Evolutionary conservation across 2,329 filamentous ascomycete species (phyloP).

Genomic region (Alternaria alternata): DNA sequence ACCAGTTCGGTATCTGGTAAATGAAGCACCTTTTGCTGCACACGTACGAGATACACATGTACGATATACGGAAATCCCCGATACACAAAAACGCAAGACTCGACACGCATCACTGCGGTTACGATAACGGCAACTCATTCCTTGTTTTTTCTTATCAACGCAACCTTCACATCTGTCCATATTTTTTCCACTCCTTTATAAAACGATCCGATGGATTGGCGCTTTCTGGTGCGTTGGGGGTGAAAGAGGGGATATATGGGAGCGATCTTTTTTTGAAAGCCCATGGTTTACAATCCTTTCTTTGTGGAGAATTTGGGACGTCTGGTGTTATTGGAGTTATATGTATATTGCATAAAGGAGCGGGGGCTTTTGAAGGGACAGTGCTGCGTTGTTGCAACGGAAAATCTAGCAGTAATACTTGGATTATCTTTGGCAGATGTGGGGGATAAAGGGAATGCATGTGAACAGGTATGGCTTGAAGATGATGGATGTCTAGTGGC

Average conservation of each 20-base stretch:
- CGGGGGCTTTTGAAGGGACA: background rate
- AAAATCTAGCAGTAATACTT: conserved; percentile 1
- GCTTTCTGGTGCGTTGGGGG: background rate
- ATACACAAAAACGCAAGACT: conserved; percentile 1
- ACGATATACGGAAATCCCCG: background rate
- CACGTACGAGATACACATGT: background rate
- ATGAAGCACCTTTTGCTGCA: background rate
- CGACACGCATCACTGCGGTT: background rate
- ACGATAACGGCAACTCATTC: conserved; percentile 30
- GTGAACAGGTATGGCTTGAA: background rate
- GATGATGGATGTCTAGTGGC: background rate
- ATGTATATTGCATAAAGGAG: background rate
- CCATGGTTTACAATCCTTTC: background rate
- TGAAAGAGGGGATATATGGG: no score
- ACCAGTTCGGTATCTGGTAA: conserved; percentile 54
- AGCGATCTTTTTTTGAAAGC: background rate
- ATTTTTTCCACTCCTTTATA: conserved; percentile 28
- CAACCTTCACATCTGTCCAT: conserved; percentile 30
- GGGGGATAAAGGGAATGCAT: background rate
- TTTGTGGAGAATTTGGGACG: background rate
- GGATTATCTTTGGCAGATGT: background rate
- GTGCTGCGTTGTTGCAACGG: background rate
- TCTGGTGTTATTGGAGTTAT: conserved; percentile 1
- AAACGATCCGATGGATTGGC: background rate
- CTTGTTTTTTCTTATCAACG: conserved; percentile 15